phyloP scores from a whole-genome alignment of 345 rosid genomes.

The Syzygium jambos region DNA sequence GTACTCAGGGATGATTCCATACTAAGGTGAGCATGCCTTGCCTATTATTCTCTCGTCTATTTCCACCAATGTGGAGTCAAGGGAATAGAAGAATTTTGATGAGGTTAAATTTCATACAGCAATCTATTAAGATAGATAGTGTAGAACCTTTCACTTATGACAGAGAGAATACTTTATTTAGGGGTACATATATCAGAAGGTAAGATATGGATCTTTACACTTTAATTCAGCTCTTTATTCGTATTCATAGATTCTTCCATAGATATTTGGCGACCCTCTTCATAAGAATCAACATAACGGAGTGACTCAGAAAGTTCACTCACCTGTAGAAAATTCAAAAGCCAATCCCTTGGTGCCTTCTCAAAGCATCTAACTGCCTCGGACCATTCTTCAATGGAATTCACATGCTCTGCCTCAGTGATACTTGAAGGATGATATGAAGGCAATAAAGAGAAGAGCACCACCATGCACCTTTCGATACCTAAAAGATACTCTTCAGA shows the following conservation, averaged over 20 bases:
- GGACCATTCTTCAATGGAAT: constrained; percentile 45
- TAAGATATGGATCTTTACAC: neutral
- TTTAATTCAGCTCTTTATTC: neutral
- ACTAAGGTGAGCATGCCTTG: neutral
- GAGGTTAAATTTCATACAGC: neutral
- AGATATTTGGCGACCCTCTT: neutral
- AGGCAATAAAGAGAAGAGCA: constrained; percentile 59
- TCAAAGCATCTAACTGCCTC: constrained; percentile 63
- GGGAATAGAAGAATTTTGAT: neutral
- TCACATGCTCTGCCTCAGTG: constrained; percentile 13
- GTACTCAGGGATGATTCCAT: neutral
- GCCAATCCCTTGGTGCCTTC: constrained; percentile 58
- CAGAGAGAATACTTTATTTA: neutral
- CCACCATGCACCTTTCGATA: constrained; percentile 59
- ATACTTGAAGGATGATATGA: constrained; percentile 18
- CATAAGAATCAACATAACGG: neutral
- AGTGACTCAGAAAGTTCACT: neutral
- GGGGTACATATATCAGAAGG: neutral
- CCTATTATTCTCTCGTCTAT: neutral
- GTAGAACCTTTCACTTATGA: neutral
- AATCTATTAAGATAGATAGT: neutral
- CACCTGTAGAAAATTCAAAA: constrained; percentile 70
- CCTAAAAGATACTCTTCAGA: constrained; percentile 37
- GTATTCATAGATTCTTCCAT: neutral
- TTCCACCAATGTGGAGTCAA: neutral